Percentiles rank a stretch among this genome's conserved stretches.
phyloP scores from a whole-genome alignment of 176 grass and related monocot genomes.

The Luzula sylvatica region DNA sequence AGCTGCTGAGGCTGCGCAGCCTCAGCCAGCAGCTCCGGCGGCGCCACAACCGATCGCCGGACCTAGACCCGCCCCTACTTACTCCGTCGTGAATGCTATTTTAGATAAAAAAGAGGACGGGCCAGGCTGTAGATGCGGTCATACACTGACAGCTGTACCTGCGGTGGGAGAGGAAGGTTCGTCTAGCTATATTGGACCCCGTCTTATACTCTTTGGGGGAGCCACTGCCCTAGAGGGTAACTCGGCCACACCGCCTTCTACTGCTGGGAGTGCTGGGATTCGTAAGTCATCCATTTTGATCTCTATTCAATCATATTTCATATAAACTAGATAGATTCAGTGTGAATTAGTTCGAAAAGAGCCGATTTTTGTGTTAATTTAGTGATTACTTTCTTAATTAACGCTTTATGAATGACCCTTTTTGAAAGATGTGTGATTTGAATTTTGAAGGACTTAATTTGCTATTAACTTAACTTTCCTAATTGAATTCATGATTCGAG shows the following conservation, averaged over 20 bases:
- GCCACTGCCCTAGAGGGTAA: slow-evolving; percentile 93
- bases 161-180: slow-evolving; percentile 80
- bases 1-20: slow-evolving; percentile 27
- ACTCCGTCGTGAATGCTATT: slow-evolving; percentile 64
- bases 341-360: too few relatives aligned
- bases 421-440: too few relatives aligned
- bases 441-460: too few relatives aligned
- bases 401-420: too few relatives aligned
- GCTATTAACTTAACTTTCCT: too few relatives aligned
- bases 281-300: slow-evolving; percentile 42
- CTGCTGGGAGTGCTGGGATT: slow-evolving; percentile 80
- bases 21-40: neutral
- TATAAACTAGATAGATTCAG: too few relatives aligned
- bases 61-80: slow-evolving; percentile 60
- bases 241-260: slow-evolving; percentile 63
- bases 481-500: too few relatives aligned
- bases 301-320: neutral
- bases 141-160: slow-evolving; percentile 80
- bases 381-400: too few relatives aligned
- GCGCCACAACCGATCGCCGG: slow-evolving; percentile 23
- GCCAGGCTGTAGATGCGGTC: slow-evolving; percentile 75
- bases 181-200: slow-evolving; percentile 56
- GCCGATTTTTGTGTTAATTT: too few relatives aligned
- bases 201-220: slow-evolving; percentile 81
- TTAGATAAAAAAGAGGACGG: slow-evolving; percentile 95